These are phyloP conservation scores for Plasmodiophora brassicae DNA, from an alignment of 208 protist species.

Conservation along the genomic window DNA sequence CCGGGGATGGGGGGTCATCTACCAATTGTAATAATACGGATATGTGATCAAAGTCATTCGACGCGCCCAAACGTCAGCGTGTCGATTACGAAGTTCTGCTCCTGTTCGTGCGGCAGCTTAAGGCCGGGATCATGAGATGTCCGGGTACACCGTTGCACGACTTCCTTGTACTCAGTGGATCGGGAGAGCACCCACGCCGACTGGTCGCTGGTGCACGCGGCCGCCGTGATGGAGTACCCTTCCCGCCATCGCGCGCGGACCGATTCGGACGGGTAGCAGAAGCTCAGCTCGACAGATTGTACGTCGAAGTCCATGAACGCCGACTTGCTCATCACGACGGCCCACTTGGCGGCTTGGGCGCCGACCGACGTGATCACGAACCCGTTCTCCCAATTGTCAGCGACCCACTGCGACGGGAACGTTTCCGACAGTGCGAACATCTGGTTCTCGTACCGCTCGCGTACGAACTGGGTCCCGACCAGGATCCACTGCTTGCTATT, in stretches of 20 bases:
- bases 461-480: background rate
- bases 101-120: background rate
- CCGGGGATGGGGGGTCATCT: too few species aligned
- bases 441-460: conserved; percentile 9
- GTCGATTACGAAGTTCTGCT: conserved; percentile 7
- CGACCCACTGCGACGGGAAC: conserved; percentile 32
- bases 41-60: background rate
- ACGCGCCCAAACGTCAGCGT: background rate
- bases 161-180: background rate
- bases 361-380: background rate
- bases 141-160: background rate
- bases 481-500: background rate
- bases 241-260: background rate
- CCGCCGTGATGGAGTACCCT: background rate
- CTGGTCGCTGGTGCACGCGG: background rate
- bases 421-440: conserved; percentile 12
- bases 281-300: conserved; percentile 23
- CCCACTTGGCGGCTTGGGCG: background rate
- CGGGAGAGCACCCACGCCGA: background rate
- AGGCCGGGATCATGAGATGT: background rate
- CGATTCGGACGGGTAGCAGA: conserved; percentile 5
- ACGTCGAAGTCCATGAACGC: background rate
- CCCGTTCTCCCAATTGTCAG: conserved; percentile 31
- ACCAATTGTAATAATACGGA: background rate
- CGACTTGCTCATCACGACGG: background rate